These are phyloP conservation scores for Corymbia maculata DNA, from an alignment of 345 rosid species.

Conservation along the genomic window DNA sequence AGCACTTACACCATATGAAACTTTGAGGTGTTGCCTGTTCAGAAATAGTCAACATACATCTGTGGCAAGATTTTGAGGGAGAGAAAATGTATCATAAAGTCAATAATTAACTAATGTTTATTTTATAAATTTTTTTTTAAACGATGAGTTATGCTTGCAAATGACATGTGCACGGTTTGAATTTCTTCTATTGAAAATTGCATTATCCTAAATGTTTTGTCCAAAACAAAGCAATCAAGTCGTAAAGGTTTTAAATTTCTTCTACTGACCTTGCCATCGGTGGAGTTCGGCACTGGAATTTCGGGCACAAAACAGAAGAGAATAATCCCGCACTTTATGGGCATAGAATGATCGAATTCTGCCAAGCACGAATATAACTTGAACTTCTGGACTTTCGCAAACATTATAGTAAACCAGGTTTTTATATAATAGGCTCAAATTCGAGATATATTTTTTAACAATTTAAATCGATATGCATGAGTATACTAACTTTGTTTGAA, in stretches of 20 bases:
- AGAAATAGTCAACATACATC: not conserved
- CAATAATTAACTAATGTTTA: not conserved
- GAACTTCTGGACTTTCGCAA: accelerated
- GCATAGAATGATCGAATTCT: not conserved
- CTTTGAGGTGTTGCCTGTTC: not conserved
- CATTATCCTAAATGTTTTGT: not conserved
- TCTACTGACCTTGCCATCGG: not conserved
- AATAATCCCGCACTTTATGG: not conserved
- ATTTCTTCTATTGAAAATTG: not conserved
- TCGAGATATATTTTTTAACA: not conserved
- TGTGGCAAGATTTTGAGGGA: not conserved
- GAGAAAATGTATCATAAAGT: not conserved
- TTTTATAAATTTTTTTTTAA: too few species aligned
- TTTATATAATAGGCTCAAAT: not conserved
- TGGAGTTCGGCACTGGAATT: not conserved
- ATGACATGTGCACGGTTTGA: not conserved
- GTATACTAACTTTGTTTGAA: not conserved
- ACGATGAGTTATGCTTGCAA: not conserved
- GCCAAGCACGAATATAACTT: not conserved
- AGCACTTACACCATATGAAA: not conserved
- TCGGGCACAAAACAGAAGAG: not conserved
- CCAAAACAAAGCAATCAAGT: not conserved
- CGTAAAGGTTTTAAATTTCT: too few species aligned
- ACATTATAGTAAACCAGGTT: not conserved
- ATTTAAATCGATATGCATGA: not conserved